Base-by-base conservation (phyloP, 805 yeast species). In the Isabelozyma rhagii region DNA sequence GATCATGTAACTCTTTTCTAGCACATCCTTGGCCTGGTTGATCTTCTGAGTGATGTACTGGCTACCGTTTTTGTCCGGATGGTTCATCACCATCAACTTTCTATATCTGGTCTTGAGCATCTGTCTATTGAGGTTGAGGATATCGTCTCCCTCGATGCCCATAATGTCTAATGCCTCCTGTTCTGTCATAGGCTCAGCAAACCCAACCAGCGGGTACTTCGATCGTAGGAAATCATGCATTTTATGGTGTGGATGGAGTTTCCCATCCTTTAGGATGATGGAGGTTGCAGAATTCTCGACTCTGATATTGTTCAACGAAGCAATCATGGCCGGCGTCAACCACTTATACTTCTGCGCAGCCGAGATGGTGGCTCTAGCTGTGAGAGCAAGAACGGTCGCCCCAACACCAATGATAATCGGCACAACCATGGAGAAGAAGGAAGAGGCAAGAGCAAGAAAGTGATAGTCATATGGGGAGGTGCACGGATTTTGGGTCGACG, bases 321-420 rank as follows among this genome's bases (percentile, higher is more conserved):
- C 74, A 34, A 70, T 62, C 71, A 67, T 66, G 36, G 56, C 61
- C 13, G 74, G 73, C 0, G 74, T 67, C 15, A 68, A 53, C 17
- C 55, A 56, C 14, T 51, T 44, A 46, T 50, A 73, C 64, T 66
- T 63, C 63, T 64, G 50, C 45, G 58, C 61, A 1, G 75, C 67
- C 5, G 62, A 43, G 2, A 68, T 15, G 13, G 72, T 61, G 8
- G 70, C 57, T 55, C 59, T 66, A 38, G 64, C 71, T 0, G 82
- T 71, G n/a, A 82, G 47, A 1, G 85, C 86, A 1, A 68, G 71
- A 0, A 75, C 53, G 0, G 87, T 78, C 3, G 77, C 78, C 0
- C 85, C 85, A n/a, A 79, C 45, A 6, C 85, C 86, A 13, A 80
- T 51, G 15, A 82, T 61, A 11, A 82, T 69, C 17, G 86, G 85